phyloP scores from a whole-genome alignment of 225 moss, liverwort and hornwort genomes.

The Asterella californica region DNA sequence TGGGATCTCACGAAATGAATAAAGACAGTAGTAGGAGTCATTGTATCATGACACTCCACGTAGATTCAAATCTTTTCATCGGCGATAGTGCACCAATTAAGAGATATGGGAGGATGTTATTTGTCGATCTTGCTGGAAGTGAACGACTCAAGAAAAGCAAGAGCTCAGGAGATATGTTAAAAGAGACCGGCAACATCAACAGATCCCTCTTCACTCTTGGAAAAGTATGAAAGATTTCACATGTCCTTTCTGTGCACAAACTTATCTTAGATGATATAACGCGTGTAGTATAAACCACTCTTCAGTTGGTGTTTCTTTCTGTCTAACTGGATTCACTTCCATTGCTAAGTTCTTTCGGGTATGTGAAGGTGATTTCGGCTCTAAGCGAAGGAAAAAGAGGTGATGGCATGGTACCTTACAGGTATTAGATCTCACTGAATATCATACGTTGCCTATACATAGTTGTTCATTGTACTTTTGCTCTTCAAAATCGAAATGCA shows the following conservation, averaged over 20 bases:
- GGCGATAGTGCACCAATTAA: conserved; percentile 57
- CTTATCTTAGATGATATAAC: too few relatives aligned
- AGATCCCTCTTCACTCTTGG: conserved; percentile 97
- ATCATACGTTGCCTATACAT: too few relatives aligned
- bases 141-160: conserved; percentile 96
- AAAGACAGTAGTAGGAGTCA: conserved; percentile 97
- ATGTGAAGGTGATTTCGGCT: conserved; percentile 76
- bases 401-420: conserved; percentile 87
- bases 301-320: too few relatives aligned
- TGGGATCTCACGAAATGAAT: conserved; percentile 91
- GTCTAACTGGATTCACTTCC: background rate
- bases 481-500: background rate
- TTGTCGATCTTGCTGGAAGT: conserved; percentile 91
- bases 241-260: too few relatives aligned
- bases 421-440: conserved; percentile 33
- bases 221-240: conserved; percentile 48
- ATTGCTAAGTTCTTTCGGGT: background rate
- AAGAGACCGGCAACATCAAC: conserved; percentile 94
- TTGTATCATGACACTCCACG: conserved; percentile 92
- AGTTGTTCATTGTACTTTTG: background rate
- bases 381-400: conserved; percentile 95
- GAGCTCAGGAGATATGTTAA: conserved; percentile 87
- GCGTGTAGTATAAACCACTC: too few relatives aligned
- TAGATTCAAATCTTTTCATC: conserved; percentile 64
- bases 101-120: conserved; percentile 91